phyloP scores from a whole-genome alignment of 139 green algal species.

The Closterium sp. region DNA sequence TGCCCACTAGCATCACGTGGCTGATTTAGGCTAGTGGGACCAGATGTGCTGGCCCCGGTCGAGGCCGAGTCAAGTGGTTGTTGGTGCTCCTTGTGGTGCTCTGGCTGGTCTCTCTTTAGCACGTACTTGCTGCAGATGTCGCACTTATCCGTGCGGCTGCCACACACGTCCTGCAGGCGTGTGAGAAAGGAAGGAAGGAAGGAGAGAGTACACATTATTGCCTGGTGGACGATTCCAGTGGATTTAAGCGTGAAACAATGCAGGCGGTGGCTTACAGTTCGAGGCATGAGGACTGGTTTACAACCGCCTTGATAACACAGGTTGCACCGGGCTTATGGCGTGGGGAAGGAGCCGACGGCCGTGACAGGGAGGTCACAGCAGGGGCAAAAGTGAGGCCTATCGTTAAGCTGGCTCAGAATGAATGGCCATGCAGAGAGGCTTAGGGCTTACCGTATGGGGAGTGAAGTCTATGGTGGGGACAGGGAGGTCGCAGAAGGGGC shows the following conservation, averaged over 20 bases:
- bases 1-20: not conserved
- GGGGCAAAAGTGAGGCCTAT: too few species aligned
- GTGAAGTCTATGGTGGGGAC: not conserved
- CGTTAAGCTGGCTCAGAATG: not conserved
- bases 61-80: not conserved
- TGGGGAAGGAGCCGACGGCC: too few species aligned
- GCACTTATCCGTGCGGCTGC: not conserved
- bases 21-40: too few species aligned
- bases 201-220: too few species aligned
- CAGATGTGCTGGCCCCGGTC: not conserved
- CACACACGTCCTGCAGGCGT: not conserved
- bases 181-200: not conserved
- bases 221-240: too few species aligned
- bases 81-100: not conserved
- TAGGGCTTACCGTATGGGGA: not conserved
- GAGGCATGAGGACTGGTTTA: too few species aligned
- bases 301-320: too few species aligned
- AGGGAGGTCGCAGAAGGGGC: not conserved
- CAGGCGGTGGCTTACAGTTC: too few species aligned
- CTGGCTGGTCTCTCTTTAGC: not conserved
- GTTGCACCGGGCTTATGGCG: too few species aligned
- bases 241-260: too few species aligned
- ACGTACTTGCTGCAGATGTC: constrained; percentile 1
- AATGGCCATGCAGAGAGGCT: too few species aligned
- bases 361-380: not conserved